phyloP scores from a whole-genome alignment of 176 grass and related monocot genomes.

The Triticum monococcum region DNA sequence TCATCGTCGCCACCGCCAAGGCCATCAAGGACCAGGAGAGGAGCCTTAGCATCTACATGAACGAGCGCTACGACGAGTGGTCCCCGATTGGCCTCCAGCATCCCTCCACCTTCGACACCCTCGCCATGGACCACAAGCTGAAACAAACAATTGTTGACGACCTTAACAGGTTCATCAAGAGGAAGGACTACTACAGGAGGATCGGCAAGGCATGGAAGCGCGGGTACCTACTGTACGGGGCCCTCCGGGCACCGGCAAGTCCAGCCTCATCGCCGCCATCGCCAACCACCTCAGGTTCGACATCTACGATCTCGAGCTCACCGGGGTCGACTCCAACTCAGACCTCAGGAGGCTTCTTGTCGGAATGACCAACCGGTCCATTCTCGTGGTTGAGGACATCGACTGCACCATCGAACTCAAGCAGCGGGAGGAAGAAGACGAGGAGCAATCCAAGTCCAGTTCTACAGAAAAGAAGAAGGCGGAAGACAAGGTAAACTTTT shows the following conservation, averaged over 20 bases:
- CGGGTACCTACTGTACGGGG: conserved; percentile 84
- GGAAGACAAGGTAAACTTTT: conserved; percentile 35
- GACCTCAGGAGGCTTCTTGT: conserved; percentile 60
- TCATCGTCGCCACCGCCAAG: too few relatives aligned
- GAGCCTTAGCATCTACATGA: too few relatives aligned
- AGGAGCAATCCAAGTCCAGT: conserved; percentile 14
- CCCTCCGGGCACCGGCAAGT: conserved; percentile 87
- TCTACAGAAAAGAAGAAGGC: conserved; percentile 32
- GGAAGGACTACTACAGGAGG: too few relatives aligned
- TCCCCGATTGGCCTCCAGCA: background rate
- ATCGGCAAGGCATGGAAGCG: conserved; percentile 73
- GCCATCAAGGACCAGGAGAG: too few relatives aligned
- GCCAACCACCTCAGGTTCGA: conserved; percentile 79
- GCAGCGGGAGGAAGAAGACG: conserved; percentile 29
- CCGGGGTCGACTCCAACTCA: conserved; percentile 54
- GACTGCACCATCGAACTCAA: conserved; percentile 63
- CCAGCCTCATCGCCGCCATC: conserved; percentile 84
- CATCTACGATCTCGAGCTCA: conserved; percentile 79
- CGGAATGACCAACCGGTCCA: conserved; percentile 50
- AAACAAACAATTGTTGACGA: too few relatives aligned
- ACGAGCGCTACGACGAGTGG: too few relatives aligned
- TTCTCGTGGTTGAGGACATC: conserved; percentile 88
- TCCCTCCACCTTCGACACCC: conserved; percentile 32
- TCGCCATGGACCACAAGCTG: conserved; percentile 23
- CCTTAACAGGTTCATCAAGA: too few relatives aligned